Conservation (phyloP, 257 asterid genomes). For the Plantago ovata region DNA sequence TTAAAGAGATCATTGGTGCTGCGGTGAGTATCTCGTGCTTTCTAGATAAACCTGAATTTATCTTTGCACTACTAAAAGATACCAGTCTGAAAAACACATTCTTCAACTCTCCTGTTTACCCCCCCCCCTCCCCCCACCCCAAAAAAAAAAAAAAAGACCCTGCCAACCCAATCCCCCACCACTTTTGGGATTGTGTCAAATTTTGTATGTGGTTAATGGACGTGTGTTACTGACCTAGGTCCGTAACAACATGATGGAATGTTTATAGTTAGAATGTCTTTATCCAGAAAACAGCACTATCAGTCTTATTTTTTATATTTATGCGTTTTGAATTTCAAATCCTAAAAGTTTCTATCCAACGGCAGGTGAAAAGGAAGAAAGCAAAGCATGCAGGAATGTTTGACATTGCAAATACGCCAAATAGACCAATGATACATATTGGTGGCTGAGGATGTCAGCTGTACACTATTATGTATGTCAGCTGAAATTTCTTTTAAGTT, state of each 20-base stretch:
- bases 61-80: too few species aligned
- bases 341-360: slow-evolving; percentile 16
- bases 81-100: too few species aligned
- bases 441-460: slow-evolving; percentile 59
- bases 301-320: neutral
- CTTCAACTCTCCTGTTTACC: too few species aligned
- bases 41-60: too few species aligned
- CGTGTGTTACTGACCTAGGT: too few species aligned
- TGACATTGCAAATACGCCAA: slow-evolving; percentile 86
- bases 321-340: slow-evolving; percentile 11
- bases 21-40: slow-evolving; percentile 49
- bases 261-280: neutral
- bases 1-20: slow-evolving; percentile 70
- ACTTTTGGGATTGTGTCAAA: too few species aligned
- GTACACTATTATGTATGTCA: slow-evolving; percentile 19
- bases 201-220: neutral
- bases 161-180: too few species aligned
- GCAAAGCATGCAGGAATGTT: slow-evolving; percentile 97
- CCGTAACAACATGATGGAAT: too few species aligned
- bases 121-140: too few species aligned
- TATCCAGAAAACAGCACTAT: neutral
- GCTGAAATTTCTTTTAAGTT: slow-evolving; percentile 4
- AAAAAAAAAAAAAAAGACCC: too few species aligned
- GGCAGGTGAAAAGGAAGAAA: slow-evolving; percentile 87
- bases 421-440: slow-evolving; percentile 96